Evolutionary conservation across 192 early-diverging fungal species (phyloP).

Genomic region (Gamsiella multidivaricata): DNA sequence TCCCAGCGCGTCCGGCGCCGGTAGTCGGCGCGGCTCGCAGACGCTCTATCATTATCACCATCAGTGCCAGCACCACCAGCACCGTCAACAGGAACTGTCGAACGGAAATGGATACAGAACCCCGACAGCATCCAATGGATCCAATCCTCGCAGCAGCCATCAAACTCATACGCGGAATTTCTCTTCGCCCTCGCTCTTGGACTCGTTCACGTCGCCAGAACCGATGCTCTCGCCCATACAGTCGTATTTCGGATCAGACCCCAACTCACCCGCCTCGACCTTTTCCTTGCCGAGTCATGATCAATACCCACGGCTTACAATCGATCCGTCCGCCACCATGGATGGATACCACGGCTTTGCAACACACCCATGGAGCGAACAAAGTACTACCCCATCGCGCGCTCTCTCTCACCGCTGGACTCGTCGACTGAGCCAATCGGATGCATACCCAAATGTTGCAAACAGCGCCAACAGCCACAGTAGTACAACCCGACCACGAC

Average conservation of each 20-base stretch:
- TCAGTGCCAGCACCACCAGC: slow-evolving; percentile 10
- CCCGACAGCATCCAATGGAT: not conserved
- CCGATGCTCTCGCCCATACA: slow-evolving; percentile 51
- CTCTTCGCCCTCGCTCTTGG: slow-evolving; percentile 43
- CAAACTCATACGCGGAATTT: slow-evolving; percentile 39
- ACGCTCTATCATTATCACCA: slow-evolving; percentile 11
- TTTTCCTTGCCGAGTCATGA: slow-evolving; percentile 44
- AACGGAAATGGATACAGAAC: too few species aligned
- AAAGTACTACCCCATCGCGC: slow-evolving; percentile 41
- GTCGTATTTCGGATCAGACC: slow-evolving; percentile 50
- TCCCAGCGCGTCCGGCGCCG: not conserved
- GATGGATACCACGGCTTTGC: slow-evolving; percentile 55
- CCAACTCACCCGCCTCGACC: slow-evolving; percentile 34
- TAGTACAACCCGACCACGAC: too few species aligned
- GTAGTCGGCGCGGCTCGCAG: slow-evolving; percentile 3
- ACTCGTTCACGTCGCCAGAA: slow-evolving; percentile 48
- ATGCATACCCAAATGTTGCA: slow-evolving; percentile 12
- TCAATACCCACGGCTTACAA: slow-evolving; percentile 26
- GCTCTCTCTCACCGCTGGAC: slow-evolving; percentile 48
- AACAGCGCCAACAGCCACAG: not conserved
- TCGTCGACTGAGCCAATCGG: slow-evolving; percentile 43
- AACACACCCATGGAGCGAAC: slow-evolving; percentile 50
- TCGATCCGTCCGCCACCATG: slow-evolving; percentile 25
- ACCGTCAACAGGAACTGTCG: not conserved
- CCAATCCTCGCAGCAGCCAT: not conserved